Conservation (phyloP, 176 grass and related monocot genomes). For the Musa itinerans region DNA sequence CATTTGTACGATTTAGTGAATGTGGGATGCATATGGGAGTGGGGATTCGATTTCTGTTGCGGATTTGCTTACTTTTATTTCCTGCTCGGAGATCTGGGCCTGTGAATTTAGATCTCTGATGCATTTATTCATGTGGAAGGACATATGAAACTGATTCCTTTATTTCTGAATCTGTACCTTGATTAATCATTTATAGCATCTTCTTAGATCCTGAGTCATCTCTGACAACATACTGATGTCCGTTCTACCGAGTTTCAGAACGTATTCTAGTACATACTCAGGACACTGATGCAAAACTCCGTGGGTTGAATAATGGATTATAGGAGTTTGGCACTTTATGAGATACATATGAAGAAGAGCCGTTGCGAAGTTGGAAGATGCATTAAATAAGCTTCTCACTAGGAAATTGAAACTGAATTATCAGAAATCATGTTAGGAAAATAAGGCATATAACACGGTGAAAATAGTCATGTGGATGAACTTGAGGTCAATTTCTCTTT, state of each 20-base stretch:
- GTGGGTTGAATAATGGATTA: neutral
- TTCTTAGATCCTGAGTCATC: neutral
- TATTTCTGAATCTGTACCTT: neutral
- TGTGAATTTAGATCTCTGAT: neutral
- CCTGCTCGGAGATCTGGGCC: neutral
- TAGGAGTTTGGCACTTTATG: neutral
- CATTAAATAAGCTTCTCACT: neutral
- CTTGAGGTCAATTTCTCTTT: too few species aligned
- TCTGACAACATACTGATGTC: neutral
- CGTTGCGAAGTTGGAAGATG: neutral
- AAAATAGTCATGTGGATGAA: neutral
- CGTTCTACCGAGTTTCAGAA: too few species aligned
- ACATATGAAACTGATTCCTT: neutral
- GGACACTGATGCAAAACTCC: too few species aligned
- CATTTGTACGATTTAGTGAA: neutral
- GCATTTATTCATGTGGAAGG: neutral
- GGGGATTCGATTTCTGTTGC: neutral
- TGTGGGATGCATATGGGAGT: neutral
- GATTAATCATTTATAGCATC: neutral
- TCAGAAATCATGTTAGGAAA: neutral
- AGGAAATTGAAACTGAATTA: neutral
- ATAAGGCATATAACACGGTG: neutral
- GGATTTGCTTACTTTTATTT: neutral
- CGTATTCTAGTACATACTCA: too few species aligned
- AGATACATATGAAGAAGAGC: neutral